These are phyloP conservation scores for Phytophthora idaei DNA, from an alignment of 352 stramenopile genomes.

Conservation along the genomic window DNA sequence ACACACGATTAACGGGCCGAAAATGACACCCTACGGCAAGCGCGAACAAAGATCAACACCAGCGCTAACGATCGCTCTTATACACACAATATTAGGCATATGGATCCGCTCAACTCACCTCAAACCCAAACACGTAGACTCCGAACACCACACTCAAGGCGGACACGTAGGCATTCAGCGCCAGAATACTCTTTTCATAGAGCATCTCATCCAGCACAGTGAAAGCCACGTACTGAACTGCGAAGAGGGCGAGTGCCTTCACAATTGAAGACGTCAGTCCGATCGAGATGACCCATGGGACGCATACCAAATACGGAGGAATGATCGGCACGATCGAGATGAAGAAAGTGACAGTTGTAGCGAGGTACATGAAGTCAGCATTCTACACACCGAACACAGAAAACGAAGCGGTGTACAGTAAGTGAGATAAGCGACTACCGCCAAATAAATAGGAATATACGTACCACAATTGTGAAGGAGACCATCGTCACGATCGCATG, in stretches of 20 bases:
- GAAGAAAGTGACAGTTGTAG: constrained; percentile 86
- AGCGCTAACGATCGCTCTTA: not conserved
- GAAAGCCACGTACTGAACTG: constrained; percentile 86
- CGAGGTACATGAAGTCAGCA: constrained; percentile 87
- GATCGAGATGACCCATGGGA: constrained; percentile 85
- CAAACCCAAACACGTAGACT: constrained; percentile 88
- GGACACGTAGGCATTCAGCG: constrained; percentile 87
- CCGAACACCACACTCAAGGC: constrained; percentile 87
- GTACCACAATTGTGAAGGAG: constrained; percentile 86
- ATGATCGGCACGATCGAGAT: constrained; percentile 91
- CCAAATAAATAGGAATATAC: constrained; percentile 14
- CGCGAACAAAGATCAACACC: constrained; percentile 6
- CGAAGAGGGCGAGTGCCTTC: constrained; percentile 80
- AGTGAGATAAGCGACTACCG: not conserved
- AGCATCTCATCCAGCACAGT: constrained; percentile 88
- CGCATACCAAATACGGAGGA: constrained; percentile 82
- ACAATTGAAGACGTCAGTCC: constrained; percentile 82
- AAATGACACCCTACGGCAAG: constrained; percentile 72
- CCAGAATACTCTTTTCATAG: constrained; percentile 88
- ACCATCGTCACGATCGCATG: constrained; percentile 88
- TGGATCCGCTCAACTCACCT: constrained; percentile 41
- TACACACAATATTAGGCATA: not conserved
- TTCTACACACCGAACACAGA: constrained; percentile 45
- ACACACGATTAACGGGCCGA: constrained; percentile 82
- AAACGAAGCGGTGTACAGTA: not conserved